Base-by-base conservation (phyloP, 768 basidiomycete species). In the Sporobolomyces roseus region DNA sequence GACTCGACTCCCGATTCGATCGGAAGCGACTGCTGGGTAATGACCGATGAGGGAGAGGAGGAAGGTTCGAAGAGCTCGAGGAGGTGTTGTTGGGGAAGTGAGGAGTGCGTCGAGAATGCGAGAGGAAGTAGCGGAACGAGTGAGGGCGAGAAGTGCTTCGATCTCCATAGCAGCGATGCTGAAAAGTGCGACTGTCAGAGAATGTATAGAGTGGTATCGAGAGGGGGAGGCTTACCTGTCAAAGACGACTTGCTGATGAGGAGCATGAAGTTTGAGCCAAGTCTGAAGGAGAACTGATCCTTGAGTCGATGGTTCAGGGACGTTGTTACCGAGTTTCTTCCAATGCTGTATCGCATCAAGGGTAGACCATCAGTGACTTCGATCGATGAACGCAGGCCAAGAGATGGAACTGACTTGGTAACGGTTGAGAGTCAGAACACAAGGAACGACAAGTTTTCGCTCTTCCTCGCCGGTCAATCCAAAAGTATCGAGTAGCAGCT, bases 1-100 rank as follows among this genome's bases (percentile, higher is more conserved):
- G 1, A 98, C 86, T 53, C 91, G 83, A 74, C 90, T 91, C 51
- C 96, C 96, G 70, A 96, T 85, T 51, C 88, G 86, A 77, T 97
- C 91, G 77, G 93, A 89, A 8, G 89, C 89, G 38, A 99, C 85
- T 35, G 80, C 76, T 76, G 88, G 87, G 79, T 87, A 96, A 66
- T 87, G 84, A 9, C 87, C 90, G 45, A 92, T 83, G 75, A 94
- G 86, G 7, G 83, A 82, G 77, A 87, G 80, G 51, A 96, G 84
- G 55, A 94, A 83, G 70, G 83, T 81, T 13, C 89, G 85, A 70
- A 89, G 88, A 27, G 82, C 81, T 75, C 87, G 88, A 32, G 81
- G 77, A 3, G 71, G 66, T 3, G 58, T 61, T 23, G 71, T 68
- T 2, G 86, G 78, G 2, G 88, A 88, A 10, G 87, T 86, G 21